Base-by-base conservation (phyloP, 2,329 filamentous ascomycete genomes). In the Fusarium sp. region DNA sequence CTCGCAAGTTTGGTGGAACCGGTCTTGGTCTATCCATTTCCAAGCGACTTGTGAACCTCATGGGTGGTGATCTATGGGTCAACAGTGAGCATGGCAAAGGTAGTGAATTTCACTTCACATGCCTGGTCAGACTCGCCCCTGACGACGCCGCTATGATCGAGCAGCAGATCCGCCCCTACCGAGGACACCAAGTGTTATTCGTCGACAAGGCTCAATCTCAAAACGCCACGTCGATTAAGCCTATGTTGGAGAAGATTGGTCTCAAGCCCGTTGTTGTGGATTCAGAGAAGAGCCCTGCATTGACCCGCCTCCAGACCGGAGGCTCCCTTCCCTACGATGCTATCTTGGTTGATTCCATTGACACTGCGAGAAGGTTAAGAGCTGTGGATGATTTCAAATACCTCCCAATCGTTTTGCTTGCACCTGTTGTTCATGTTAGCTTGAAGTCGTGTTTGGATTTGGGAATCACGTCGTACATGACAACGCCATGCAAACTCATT, bases 391-490 rank as follows among this genome's bases (percentile, higher is more conserved):
- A 97, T 79, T 97, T 98, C 87, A 98, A 98, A 83, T 98, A 98
- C 78, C 94, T 98, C 47, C 96, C 96, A 4, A 95, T 99, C 71
- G 95, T 99, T 45, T 88, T 98, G 66, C 83, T 98, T 47, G 96
- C 94, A 46, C 94, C 95, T 0, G 86, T 94, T 38, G 94, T 98
- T 15, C 93, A 95, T 66, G 94, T 98, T 73, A 97, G 91, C 79
- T 86, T 99, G 74, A 97, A 97, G 83, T 96, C 94, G 5, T 96
- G 95, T 63, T 84, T 98, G 64, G 96, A 98, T 79, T 87, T 98
- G 70, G 95, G 96, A 69, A 97, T 99, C 73, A 97, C 95, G n/a
- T 98, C 95, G 53, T 98, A 98, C 81, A 98, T 98, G 94, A 98
- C 96, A 3, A 97, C 94, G 18, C 96, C 96, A 11, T 98, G 96